Evolutionary conservation across 2,329 filamentous ascomycete genomes (phyloP).

Genomic region (Cercospora nicotianae): DNA sequence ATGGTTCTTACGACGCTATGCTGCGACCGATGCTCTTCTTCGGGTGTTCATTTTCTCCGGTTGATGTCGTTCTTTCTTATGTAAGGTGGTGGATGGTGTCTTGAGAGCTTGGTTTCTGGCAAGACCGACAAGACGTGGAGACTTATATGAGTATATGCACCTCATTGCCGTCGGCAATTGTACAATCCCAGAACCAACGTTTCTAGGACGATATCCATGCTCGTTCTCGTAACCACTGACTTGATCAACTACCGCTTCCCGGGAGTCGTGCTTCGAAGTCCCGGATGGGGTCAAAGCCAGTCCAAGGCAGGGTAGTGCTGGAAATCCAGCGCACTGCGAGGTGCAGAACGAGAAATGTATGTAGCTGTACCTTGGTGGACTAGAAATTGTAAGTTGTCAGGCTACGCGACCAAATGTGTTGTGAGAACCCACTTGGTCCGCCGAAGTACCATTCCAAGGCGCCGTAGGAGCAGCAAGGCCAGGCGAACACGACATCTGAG

Average conservation of each 20-base stretch:
- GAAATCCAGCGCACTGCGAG: background rate
- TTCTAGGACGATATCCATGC: background rate
- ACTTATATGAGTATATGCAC: background rate
- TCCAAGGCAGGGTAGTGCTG: background rate
- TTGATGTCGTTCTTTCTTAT: background rate
- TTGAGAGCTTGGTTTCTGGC: background rate
- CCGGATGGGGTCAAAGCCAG: background rate
- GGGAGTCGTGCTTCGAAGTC: background rate
- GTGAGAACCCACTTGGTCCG: too few relatives aligned
- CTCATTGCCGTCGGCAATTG: background rate
- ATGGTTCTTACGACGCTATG: background rate
- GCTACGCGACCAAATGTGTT: too few relatives aligned
- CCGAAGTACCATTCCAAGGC: background rate
- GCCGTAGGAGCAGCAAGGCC: background rate
- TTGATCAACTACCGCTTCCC: background rate
- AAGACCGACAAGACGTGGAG: background rate
- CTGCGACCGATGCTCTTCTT: background rate
- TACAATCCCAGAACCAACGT: too few relatives aligned
- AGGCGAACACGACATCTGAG: background rate
- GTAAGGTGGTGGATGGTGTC: background rate
- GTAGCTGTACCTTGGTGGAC: too few relatives aligned
- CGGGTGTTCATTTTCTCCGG: background rate
- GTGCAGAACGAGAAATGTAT: too few relatives aligned
- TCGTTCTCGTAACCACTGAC: background rate
- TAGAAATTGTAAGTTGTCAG: too few relatives aligned